Evolutionary conservation across 371 early-diverging fungal genomes (phyloP).

Genomic region (Entomophthora muscae): DNA sequence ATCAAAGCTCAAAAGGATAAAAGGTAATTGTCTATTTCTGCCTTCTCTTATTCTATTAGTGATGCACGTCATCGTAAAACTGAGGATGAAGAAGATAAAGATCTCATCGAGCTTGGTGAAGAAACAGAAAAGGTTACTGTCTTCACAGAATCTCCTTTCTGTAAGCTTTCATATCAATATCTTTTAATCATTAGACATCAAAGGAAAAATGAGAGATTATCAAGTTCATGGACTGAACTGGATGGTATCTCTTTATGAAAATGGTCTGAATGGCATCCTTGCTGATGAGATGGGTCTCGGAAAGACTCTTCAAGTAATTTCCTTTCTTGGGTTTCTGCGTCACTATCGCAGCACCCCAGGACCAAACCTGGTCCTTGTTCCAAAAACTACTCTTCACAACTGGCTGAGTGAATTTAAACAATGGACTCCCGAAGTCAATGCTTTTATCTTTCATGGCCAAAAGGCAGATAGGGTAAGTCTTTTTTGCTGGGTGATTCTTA

Average conservation of each 20-base stretch:
- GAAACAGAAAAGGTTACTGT: not conserved
- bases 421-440: slow-evolving; percentile 78
- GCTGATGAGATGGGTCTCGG: slow-evolving; percentile 99
- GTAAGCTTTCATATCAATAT: slow-evolving; percentile 22
- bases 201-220: slow-evolving; percentile 64
- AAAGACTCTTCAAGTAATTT: slow-evolving; percentile 75
- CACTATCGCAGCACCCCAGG: not conserved
- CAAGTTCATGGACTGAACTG: slow-evolving; percentile 97
- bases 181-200: not conserved
- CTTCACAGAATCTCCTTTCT: not conserved
- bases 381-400: slow-evolving; percentile 95
- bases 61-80: slow-evolving; percentile 3
- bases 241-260: slow-evolving; percentile 92
- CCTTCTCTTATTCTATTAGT: not conserved
- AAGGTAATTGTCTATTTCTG: not conserved
- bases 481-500: slow-evolving; percentile 9
- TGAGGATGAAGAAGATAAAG: not conserved
- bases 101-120: not conserved
- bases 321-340: not conserved
- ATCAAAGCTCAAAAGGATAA: not conserved
- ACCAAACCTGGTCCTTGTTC: slow-evolving; percentile 92
- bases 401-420: slow-evolving; percentile 89
- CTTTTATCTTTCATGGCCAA: slow-evolving; percentile 2
- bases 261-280: slow-evolving; percentile 96
- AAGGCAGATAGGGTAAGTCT: slow-evolving; percentile 24